A percentile compares a stretch with the other conserved stretches of the same genome.
These are phyloP conservation scores for Ilyonectria robusta DNA, from an alignment of 2,329 filamentous ascomycete species.

Conservation along the genomic window DNA sequence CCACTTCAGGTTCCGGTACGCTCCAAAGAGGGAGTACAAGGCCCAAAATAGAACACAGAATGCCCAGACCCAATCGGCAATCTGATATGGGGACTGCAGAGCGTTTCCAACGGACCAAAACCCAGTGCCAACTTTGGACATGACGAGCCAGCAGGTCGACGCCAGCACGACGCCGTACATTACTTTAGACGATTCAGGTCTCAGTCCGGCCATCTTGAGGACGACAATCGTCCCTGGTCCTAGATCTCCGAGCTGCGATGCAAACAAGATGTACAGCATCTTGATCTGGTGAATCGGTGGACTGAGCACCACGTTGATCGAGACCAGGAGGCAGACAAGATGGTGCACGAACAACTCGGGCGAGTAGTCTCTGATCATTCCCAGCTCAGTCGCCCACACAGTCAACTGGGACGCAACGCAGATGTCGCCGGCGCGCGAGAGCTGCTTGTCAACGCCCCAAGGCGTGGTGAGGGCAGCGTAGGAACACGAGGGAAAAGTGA, in stretches of 20 bases:
- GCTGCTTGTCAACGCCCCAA: constrained; percentile 38
- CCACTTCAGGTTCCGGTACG: constrained; percentile 37
- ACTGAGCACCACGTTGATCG: constrained; percentile 40
- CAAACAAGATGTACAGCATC: constrained; percentile 45
- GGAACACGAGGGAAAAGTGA: constrained; percentile 22
- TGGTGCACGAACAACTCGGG: constrained; percentile 45
- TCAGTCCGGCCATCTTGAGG: constrained; percentile 37
- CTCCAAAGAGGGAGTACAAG: constrained; percentile 36
- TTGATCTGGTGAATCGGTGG: constrained; percentile 45
- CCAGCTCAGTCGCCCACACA: constrained; percentile 43
- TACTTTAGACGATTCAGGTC: constrained; percentile 30
- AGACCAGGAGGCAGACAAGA: constrained; percentile 40
- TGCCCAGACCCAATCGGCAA: constrained; percentile 42
- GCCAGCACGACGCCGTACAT: constrained; percentile 34
- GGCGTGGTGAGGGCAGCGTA: constrained; percentile 39
- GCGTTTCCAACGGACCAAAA: constrained; percentile 37
- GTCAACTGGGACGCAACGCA: constrained; percentile 45
- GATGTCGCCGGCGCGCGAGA: constrained; percentile 40
- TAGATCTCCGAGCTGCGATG: constrained; percentile 45
- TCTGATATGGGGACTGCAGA: constrained; percentile 38
- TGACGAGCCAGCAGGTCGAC: constrained; percentile 31
- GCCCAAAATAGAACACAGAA: constrained; percentile 41
- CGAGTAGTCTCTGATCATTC: constrained; percentile 30
- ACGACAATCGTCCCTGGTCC: constrained; percentile 36
- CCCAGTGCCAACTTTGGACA: constrained; percentile 33